A percentile compares a stretch with the other conserved stretches of the same genome.
Evolutionary conservation across 2,329 filamentous ascomycete species (phyloP).

Genomic region (Fusarium praegraminearum): DNA sequence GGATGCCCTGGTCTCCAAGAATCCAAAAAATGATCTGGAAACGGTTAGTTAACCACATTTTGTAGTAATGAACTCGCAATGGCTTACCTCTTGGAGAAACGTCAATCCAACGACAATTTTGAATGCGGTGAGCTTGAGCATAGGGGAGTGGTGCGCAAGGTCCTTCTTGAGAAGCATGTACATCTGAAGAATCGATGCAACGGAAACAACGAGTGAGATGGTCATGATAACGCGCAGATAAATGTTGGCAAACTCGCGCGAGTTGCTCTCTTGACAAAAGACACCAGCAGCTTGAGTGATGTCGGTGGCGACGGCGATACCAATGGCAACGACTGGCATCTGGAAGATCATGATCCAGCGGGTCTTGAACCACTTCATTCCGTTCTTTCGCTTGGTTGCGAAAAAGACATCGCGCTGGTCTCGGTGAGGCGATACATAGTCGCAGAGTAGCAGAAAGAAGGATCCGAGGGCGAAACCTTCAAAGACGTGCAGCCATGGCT

Average conservation of each 20-base stretch:
- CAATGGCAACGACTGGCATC: slow-evolving; percentile 33
- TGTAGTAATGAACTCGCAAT: rapidly evolving
- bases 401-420: slow-evolving; percentile 40
- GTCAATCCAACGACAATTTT: slow-evolving; percentile 37
- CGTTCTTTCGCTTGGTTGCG: slow-evolving; percentile 36
- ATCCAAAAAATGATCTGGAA: slow-evolving; percentile 33
- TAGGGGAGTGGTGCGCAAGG: slow-evolving; percentile 34
- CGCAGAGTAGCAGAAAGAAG: slow-evolving; percentile 42
- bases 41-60: neutral
- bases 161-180: slow-evolving; percentile 33
- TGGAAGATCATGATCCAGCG: slow-evolving; percentile 44
- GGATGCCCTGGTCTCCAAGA: slow-evolving; percentile 22
- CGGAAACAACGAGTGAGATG: slow-evolving; percentile 26
- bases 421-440: slow-evolving; percentile 37
- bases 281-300: slow-evolving; percentile 33
- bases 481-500: slow-evolving; percentile 36
- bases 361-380: slow-evolving; percentile 40
- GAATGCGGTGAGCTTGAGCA: slow-evolving; percentile 41
- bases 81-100: slow-evolving; percentile 35
- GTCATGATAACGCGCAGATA: slow-evolving; percentile 17
- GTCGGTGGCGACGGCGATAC: slow-evolving; percentile 25
- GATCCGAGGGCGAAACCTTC: slow-evolving; percentile 38
- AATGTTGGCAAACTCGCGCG: slow-evolving; percentile 32
- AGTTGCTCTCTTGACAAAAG: slow-evolving; percentile 32
- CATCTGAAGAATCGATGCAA: slow-evolving; percentile 34